These are phyloP conservation scores for Umbilicus rupestris DNA, from an alignment of 164 flowering plant species.

Conservation along the genomic window DNA sequence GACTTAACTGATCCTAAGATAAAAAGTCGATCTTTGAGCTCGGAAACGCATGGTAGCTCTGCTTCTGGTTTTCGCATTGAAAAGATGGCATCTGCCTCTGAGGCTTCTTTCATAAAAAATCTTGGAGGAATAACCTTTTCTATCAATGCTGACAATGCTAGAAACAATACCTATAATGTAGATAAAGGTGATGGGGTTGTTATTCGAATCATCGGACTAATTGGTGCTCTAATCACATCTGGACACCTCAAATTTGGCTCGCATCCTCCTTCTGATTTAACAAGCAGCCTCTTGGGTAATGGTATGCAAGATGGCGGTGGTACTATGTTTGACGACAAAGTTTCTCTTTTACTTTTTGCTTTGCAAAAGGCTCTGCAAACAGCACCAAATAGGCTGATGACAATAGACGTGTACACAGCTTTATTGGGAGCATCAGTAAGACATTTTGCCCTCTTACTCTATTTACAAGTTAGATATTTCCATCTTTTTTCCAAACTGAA, in stretches of 20 bases:
- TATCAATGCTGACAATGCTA: conserved; percentile 87
- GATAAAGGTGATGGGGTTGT: conserved; percentile 84
- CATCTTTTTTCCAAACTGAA: background rate
- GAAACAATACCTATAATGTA: conserved; percentile 82
- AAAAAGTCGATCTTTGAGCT: background rate
- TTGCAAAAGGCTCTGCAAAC: conserved; percentile 92
- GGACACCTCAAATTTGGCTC: conserved; percentile 67
- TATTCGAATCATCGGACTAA: conserved; percentile 65
- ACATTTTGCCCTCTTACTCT: background rate
- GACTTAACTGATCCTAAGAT: conserved; percentile 13
- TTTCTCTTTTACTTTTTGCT: conserved; percentile 80
- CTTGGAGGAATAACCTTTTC: conserved; percentile 85
- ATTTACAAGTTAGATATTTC: background rate
- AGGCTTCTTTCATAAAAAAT: conserved; percentile 40
- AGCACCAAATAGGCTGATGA: conserved; percentile 89
- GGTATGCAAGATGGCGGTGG: conserved; percentile 62
- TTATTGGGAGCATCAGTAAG: conserved; percentile 86
- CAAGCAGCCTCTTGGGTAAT: conserved; percentile 39
- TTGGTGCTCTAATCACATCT: conserved; percentile 66
- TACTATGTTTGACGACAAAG: conserved; percentile 86
- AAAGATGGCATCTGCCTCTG: conserved; percentile 58
- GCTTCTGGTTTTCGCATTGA: conserved; percentile 26
- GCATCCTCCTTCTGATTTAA: conserved; percentile 29
- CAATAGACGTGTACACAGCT: conserved; percentile 63
- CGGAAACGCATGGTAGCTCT: background rate